Base-by-base conservation (phyloP, 345 rosid species). In the Gossypioides kirkii region DNA sequence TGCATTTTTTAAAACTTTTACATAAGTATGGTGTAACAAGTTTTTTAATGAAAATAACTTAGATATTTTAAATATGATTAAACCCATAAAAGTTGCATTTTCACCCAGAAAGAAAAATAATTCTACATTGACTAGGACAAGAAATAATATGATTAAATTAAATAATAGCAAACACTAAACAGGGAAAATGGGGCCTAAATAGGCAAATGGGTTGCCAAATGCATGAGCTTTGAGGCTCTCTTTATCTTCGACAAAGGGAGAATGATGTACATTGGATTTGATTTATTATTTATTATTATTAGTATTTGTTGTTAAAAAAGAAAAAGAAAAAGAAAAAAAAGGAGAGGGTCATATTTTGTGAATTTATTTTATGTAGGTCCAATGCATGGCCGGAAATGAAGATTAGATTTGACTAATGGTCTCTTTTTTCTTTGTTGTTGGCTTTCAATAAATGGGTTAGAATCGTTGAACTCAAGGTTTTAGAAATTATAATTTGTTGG, bases 181-280 rank as follows among this genome's bases (percentile, higher is more conserved):
- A 16, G 43, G 13, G 61, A 22, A 32, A 32, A 20, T 16, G 43
- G 45, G 45, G 45, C 61, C 65, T 20, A 10, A 45, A 60, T 2
- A 32, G 47, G 49, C 68, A 62, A 18, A 32, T 36, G 22, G 43
- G 10, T 56, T 10, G 16, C 61, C 61, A 12, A 58, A 17, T 16
- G 43, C 45, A 62, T 17, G 46, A n/a, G 68, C 10, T 2, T 36
- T 32, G 17, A 11, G 66, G 66, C 38, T 28, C 66, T 61, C n/a
- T n/a, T n/a, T n/a, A n/a, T n/a, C n/a, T n/a, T n/a, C n/a, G n/a
- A n/a, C 47, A 20, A 46, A 5, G 12, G 41, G 17, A 22, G 23
- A 45, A 66, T 42, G 26, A 64, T 64, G 69, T 64, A 12, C 69
- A 64, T 18, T 64, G 69, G 42, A 64, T 42, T 64, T 64, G 69